These are phyloP conservation scores for Cryptococcus sp. DNA, from an alignment of 1,284 basidiomycete genomes.

Conservation along the genomic window DNA sequence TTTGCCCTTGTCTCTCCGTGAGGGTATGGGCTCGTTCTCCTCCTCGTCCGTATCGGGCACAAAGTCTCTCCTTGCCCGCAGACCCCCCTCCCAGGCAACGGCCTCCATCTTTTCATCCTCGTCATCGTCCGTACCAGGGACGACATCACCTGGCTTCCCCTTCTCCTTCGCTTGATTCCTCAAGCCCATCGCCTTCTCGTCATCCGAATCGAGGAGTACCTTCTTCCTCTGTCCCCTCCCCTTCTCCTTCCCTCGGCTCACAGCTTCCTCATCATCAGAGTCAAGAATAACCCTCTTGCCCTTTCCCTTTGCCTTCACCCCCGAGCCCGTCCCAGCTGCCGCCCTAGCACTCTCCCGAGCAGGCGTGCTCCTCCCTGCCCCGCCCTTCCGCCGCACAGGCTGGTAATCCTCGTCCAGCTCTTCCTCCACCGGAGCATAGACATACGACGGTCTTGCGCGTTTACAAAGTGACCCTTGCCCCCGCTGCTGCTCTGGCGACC, in stretches of 20 bases:
- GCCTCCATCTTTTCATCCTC: conserved; percentile 4
- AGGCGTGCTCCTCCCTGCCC: not conserved
- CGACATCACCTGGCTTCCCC: conserved; percentile 2
- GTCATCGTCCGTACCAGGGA: conserved; percentile 3
- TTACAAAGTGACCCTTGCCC: not conserved
- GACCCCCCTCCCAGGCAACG: too few species aligned
- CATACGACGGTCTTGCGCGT: conserved; percentile 3
- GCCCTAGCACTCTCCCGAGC: too few species aligned
- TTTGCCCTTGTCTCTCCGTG: too few species aligned
- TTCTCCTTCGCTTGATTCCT: not conserved
- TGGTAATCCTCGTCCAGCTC: not conserved
- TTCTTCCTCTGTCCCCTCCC: not conserved
- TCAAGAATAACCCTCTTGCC: conserved; percentile 2
- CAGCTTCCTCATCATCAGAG: conserved; percentile 9
- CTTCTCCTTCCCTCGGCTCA: not conserved
- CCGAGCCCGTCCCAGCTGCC: not conserved
- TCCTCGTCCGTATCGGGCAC: too few species aligned
- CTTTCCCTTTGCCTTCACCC: conserved; percentile 1
- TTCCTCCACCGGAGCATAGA: conserved; percentile 3
- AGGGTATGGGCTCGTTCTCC: not conserved
- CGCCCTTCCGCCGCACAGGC: not conserved
- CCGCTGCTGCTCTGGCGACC: not conserved
- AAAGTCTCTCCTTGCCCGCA: too few species aligned
- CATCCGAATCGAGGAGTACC: not conserved
- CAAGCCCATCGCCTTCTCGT: not conserved